phyloP scores from a whole-genome alignment of 2,329 filamentous ascomycete species.

The Alternaria sp. region DNA sequence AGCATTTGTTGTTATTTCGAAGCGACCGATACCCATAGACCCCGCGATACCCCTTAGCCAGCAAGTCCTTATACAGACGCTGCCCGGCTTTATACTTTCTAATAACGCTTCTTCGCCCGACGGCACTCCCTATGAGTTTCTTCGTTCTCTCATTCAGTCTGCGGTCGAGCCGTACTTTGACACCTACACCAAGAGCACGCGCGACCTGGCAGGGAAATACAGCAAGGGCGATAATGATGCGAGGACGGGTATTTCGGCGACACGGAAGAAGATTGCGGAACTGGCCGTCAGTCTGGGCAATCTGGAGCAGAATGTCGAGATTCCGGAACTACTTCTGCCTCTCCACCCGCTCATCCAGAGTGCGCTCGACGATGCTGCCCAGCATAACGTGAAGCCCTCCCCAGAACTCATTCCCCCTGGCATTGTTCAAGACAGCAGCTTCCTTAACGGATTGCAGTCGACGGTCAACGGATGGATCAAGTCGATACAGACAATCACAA shows the following conservation, averaged over 20 bases:
- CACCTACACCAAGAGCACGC: constrained; percentile 78
- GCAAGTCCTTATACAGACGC: constrained; percentile 91
- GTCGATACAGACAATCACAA: constrained; percentile 95
- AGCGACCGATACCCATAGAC: constrained; percentile 87
- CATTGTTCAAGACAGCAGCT: constrained; percentile 85
- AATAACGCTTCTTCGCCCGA: constrained; percentile 73
- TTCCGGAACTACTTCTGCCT: constrained; percentile 85
- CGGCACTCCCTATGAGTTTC: constrained; percentile 85
- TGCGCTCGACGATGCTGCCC: constrained; percentile 78
- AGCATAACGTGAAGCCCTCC: constrained; percentile 70
- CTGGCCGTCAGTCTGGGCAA: constrained; percentile 88
- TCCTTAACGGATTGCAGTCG: constrained; percentile 91
- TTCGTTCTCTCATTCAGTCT: constrained; percentile 90
- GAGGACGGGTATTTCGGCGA: constrained; percentile 94
- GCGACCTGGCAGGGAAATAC: constrained; percentile 55
- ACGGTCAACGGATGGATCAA: constrained; percentile 99
- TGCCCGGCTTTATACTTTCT: constrained; percentile 79
- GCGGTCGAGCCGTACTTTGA: constrained; percentile 96
- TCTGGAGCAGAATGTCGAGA: constrained; percentile 96
- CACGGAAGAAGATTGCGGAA: constrained; percentile 96
- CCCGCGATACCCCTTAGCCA: constrained; percentile 79
- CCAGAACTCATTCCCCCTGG: constrained; percentile 77
- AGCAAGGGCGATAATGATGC: constrained; percentile 84
- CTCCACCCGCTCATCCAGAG: constrained; percentile 88
- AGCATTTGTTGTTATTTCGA: constrained; percentile 86